Base-by-base conservation (phyloP, 306 rosid species). In the Quercus bicolor region DNA sequence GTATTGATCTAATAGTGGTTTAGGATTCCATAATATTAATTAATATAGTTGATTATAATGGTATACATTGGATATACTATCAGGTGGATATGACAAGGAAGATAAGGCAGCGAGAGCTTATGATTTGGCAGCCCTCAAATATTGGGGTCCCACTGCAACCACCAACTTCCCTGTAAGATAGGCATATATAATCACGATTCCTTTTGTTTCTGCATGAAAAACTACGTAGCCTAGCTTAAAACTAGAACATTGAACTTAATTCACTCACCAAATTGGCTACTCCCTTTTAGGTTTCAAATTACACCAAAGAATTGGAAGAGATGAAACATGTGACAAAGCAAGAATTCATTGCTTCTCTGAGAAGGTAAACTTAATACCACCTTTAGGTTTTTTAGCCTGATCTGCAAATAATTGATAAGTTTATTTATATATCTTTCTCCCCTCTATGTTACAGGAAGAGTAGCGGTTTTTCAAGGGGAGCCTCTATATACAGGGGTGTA, bases 31-130 rank as follows among this genome's bases (percentile, higher is more conserved):
- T 61, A 61, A 29, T 2, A 31, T 64, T 20, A 48, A 68, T 56
- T 9, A 54, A 72, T 56, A 73, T 73, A 68, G 69, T 54, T 79
- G 45, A 74, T 74, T 66, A 11, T 52, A 29, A 45, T 24, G 2
- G 8, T 13, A 51, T 70, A 5, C 21, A 28, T 71, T 68, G 62
- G 86, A 14, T n/a, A 79, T 72, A 68, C 18, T 21, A 57, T 82
- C 86, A 96, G 99, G 99, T 85, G 99, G 98, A 62, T 96, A 96
- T 88, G 99, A 96, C 86, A 93, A 93, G 82, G 99, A 96, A 85
- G 99, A 96, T 10, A 96, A 93, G 84, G 99, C 99, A 1, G 98
- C 99, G n/a, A 89, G 98, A 83, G 87, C 99, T 74, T 96, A 96
- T 84, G 99, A 96, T 87, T 88, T 96, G 88, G 99, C 99, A 26